Conservation (phyloP, 805 yeast genomes). For the Candida nitratophila region DNA sequence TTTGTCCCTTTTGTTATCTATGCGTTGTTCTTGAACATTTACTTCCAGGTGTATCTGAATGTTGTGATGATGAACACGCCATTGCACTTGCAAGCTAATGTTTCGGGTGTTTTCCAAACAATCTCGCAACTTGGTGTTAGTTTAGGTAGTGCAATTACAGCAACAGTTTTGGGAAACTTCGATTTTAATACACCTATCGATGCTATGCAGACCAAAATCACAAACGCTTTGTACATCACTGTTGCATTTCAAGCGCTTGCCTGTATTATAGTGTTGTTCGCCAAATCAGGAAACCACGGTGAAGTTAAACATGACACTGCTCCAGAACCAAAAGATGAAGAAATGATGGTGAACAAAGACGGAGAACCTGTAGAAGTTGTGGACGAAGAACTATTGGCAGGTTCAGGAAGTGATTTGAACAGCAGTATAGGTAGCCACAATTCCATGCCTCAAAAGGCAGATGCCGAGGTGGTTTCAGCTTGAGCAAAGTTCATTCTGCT, state of each 20-base stretch:
- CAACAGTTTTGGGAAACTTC: background rate
- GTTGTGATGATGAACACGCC: constrained; percentile 18
- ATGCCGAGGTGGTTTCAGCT: too few species aligned
- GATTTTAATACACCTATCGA: background rate
- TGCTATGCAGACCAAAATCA: background rate
- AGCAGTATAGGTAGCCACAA: too few species aligned
- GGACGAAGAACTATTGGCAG: too few species aligned
- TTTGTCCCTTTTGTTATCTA: constrained; percentile 16
- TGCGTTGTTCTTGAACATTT: constrained; percentile 20
- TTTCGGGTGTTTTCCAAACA: background rate
- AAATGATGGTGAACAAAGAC: too few species aligned
- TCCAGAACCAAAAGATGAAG: too few species aligned
- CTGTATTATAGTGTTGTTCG: background rate
- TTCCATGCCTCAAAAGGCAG: too few species aligned
- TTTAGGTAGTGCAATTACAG: background rate
- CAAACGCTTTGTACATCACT: background rate
- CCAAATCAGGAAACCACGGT: background rate
- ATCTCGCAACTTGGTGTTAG: background rate
- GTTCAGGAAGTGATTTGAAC: too few species aligned
- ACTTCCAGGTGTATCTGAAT: constrained; percentile 27
- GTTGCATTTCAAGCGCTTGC: background rate
- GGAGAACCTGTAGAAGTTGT: too few species aligned
- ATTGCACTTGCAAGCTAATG: constrained; percentile 1
- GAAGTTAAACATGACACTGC: too few species aligned
- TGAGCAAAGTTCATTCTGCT: too few species aligned